Percentiles rank a stretch among this genome's conserved stretches.
phyloP scores from a whole-genome alignment of 2,329 filamentous ascomycete species.

The Talaromyces sp. region DNA sequence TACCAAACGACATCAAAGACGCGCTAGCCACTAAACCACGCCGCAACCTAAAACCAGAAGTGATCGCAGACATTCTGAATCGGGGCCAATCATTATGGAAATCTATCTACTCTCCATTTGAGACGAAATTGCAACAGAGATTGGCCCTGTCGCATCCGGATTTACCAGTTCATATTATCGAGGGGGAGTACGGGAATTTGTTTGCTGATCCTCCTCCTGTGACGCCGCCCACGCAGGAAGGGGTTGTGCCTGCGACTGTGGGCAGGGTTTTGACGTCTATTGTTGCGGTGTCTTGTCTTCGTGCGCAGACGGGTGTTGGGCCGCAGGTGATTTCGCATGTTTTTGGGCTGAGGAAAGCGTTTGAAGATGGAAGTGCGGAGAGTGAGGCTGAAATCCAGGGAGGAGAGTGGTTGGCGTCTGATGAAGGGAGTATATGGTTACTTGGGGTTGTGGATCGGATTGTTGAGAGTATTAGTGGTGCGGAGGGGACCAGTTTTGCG shows the following conservation, averaged over 20 bases:
- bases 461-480: constrained; percentile 47
- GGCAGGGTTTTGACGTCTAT: constrained; percentile 68
- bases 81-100: constrained; percentile 68
- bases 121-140: constrained; percentile 64
- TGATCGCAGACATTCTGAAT: constrained; percentile 50
- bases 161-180: constrained; percentile 72
- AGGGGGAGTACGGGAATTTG: constrained; percentile 67
- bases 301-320: constrained; percentile 74
- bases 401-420: constrained; percentile 23
- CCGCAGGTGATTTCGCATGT: constrained; percentile 78
- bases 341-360: constrained; percentile 71
- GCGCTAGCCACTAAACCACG: constrained; percentile 11
- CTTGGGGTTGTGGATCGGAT: constrained; percentile 58
- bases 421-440: constrained; percentile 62
- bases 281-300: constrained; percentile 67
- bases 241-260: constrained; percentile 44
- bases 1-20: constrained; percentile 47
- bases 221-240: constrained; percentile 34
- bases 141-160: constrained; percentile 74
- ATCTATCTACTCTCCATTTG: constrained; percentile 70
- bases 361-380: constrained; percentile 59
- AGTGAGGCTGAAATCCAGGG: constrained; percentile 45
- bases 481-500: constrained; percentile 52
- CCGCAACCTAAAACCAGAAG: constrained; percentile 42
- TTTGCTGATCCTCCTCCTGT: constrained; percentile 75